Percentiles rank a stretch among this genome's conserved stretches.
These are phyloP conservation scores for Amylostereum areolatum DNA, from an alignment of 1,284 basidiomycete species.

Conservation along the genomic window DNA sequence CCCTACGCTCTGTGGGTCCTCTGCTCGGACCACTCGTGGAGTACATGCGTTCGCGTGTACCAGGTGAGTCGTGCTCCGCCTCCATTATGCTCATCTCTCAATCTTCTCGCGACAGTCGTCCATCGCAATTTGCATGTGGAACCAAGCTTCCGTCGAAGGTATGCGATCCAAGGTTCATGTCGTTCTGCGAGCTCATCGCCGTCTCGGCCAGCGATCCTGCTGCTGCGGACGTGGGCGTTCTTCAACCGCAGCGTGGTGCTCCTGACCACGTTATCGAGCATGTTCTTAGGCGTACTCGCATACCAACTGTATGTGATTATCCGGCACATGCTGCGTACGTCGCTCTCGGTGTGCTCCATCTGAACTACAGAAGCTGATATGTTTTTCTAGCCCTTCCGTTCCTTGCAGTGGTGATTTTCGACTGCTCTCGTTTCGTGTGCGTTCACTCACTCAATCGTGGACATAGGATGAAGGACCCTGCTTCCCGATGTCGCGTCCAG, in stretches of 20 bases:
- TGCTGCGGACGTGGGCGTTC: background rate
- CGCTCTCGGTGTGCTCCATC: background rate
- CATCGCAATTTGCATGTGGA: background rate
- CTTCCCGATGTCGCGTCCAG: conserved; percentile 16
- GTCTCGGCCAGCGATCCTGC: conserved; percentile 13
- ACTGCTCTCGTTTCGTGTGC: too few species aligned
- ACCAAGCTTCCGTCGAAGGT: background rate
- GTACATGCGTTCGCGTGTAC: background rate
- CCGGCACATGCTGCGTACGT: background rate
- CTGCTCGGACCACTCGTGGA: background rate
- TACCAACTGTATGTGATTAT: background rate
- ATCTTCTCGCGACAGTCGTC: conserved; percentile 48
- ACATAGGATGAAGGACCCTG: conserved; percentile 23
- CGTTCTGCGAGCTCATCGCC: background rate
- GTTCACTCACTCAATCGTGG: too few species aligned
- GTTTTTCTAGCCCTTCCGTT: background rate
- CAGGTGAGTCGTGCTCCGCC: background rate
- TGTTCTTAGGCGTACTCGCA: background rate
- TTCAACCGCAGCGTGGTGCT: background rate
- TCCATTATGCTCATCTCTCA: background rate
- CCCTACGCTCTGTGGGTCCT: background rate
- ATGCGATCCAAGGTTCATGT: background rate
- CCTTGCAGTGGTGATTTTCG: conserved; percentile 20
- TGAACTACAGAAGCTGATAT: background rate
- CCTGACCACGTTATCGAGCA: background rate